Conservation (phyloP, 2,329 filamentous ascomycete genomes). For the Fusarium dimerum region DNA sequence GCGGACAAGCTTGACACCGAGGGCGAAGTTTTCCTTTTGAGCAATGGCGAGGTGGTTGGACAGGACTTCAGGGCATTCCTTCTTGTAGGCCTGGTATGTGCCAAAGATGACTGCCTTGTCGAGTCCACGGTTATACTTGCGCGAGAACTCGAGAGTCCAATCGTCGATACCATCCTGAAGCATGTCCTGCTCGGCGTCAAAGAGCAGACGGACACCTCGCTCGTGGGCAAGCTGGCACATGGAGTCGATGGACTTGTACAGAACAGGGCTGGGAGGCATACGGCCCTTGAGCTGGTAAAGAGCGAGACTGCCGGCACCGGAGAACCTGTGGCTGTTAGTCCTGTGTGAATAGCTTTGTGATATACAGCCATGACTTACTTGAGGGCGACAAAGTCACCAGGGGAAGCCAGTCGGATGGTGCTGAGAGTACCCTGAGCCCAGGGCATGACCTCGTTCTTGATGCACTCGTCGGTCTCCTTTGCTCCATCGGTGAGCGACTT, state of each 20-base stretch:
- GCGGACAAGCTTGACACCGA: conserved; percentile 75
- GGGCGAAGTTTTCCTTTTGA: conserved; percentile 59
- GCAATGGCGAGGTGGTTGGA: conserved; percentile 61
- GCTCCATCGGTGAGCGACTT: conserved; percentile 46
- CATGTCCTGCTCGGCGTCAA: conserved; percentile 82
- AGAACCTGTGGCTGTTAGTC: conserved; percentile 56
- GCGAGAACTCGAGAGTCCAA: conserved; percentile 78
- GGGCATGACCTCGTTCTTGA: conserved; percentile 62
- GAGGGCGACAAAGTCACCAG: conserved; percentile 64
- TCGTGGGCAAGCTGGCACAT: conserved; percentile 73
- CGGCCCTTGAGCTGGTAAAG: conserved; percentile 66
- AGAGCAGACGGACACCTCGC: conserved; percentile 72
- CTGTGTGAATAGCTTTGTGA: background rate
- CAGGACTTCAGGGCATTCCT: conserved; percentile 59
- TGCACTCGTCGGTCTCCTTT: conserved; percentile 48
- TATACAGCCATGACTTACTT: conserved; percentile 46
- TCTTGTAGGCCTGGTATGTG: conserved; percentile 78
- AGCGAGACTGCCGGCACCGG: conserved; percentile 75
- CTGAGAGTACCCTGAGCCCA: conserved; percentile 77
- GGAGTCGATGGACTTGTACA: conserved; percentile 69
- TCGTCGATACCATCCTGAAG: conserved; percentile 79
- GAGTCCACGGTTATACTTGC: conserved; percentile 68
- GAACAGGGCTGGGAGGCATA: conserved; percentile 61
- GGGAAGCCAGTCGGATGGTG: conserved; percentile 67
- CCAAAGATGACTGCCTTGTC: conserved; percentile 73